Base-by-base conservation (phyloP, 2,329 filamentous ascomycete genomes). In the Aaosphaeria arxii region DNA sequence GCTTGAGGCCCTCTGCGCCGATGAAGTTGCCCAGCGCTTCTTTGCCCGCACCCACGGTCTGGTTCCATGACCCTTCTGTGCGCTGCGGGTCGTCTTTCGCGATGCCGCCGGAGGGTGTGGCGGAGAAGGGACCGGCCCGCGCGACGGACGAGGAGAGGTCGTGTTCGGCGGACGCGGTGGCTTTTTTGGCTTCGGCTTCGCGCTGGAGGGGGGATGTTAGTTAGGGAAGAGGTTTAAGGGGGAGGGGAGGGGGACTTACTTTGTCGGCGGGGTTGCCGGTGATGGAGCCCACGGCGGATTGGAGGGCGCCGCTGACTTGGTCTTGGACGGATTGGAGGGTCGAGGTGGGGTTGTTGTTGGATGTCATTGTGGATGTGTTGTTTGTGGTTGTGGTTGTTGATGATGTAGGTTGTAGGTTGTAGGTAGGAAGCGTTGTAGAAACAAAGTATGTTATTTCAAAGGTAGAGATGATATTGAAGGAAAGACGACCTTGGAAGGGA, bases 1-100 rank as follows among this genome's bases (percentile, higher is more conserved):
- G 77, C 76, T 91, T 92, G 46, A 96, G 72, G 32, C 77, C 79
- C 73, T 94, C 86, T 54, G 82, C 84, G 51, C 91, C 92, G 29
- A 92, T 57, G 5, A 92, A 60, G 13, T 85, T 85, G 49, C 92
- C 92, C 1, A 94, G 54, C 4, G 85, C 77, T 69, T 96, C 89
- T 77, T 96, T 96, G 40, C 85, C 85, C 1, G 87, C 82, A 45
- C 91, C 92, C n/a, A 91, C 65, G 5, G 90, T 95, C 74, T 96
- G 91, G 76, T 96, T 89, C 85, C 87, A 95, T 13, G 80, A 79
- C 40, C 92, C 91, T 13, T 82, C 68, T 24, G 79, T 75, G 55
- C 91, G 88, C 68, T 92, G 77, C 7, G 85, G 77, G 71, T 89
- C 78, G 71, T 96, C 89, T 57, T 82, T 79, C 53, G 85, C 80